Percentiles rank a stretch among this genome's conserved stretches.
phyloP scores from a whole-genome alignment of 176 grass and related monocot species.

The Triticum monococcum region DNA sequence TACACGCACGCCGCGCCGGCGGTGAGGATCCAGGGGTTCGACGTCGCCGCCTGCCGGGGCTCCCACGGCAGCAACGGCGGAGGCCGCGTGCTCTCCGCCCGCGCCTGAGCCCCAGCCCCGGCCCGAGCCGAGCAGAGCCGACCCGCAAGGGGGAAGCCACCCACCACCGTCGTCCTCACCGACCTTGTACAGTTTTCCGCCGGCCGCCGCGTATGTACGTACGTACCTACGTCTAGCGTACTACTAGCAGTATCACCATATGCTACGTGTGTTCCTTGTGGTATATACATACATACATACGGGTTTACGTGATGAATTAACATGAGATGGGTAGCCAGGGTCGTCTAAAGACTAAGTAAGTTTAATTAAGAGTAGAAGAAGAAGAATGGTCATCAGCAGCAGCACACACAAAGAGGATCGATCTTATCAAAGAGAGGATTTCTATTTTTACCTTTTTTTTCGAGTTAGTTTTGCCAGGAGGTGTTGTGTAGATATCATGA shows the following conservation, averaged over 20 bases:
- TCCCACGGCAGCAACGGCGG: slow-evolving; percentile 34
- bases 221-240: background rate
- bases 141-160: background rate
- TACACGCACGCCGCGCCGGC: slow-evolving; percentile 36
- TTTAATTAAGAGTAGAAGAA: background rate
- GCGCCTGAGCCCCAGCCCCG: slow-evolving; percentile 31
- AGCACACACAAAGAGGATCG: slow-evolving; percentile 15
- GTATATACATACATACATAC: slow-evolving; percentile 34
- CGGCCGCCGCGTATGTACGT: background rate
- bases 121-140: background rate
- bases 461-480: background rate
- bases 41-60: slow-evolving; percentile 53
- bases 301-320: slow-evolving; percentile 29
- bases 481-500: slow-evolving; percentile 35
- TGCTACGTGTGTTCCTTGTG: slow-evolving; percentile 32
- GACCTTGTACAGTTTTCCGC: slow-evolving; percentile 55
- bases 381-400: slow-evolving; percentile 19
- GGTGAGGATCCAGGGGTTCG: slow-evolving; percentile 76
- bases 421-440: background rate
- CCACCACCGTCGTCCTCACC: background rate
- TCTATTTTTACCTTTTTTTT: background rate
- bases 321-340: slow-evolving; percentile 32
- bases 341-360: background rate
- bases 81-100: slow-evolving; percentile 55
- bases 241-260: background rate